Base-by-base conservation (phyloP, 345 rosid species). In the Turnera subulata region DNA sequence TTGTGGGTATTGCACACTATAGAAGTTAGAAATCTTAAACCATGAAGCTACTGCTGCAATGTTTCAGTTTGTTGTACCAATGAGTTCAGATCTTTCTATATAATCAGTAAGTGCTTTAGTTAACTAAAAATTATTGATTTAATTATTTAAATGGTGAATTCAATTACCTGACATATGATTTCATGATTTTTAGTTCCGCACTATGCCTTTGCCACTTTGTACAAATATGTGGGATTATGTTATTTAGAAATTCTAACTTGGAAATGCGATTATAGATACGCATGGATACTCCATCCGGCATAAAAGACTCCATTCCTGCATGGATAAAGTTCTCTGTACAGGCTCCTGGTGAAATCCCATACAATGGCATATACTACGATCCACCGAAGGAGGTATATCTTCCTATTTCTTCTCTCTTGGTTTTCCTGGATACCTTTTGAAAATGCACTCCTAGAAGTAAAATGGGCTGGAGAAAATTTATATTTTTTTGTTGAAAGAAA, bases 301-400 rank as follows among this genome's bases (percentile, higher is more conserved):
- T 86, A 37, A 93, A 93, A 72, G 97, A 89, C 66, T 89, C 99
- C 33, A 86, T 93, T 78, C 99, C 99, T 66, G 99, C 99, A 69
- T 93, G 99, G 99, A 89, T 93, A 60, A 89, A 86, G 77, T 93
- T 82, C 74, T 81, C 96, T 66, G 96, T 93, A 46, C 99, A 93
- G 71, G 78, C 89, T 59, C 94, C 91, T 0, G 94, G 96, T 63
- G 99, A 86, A 78, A 89, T 93, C 56, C 96, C 99, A 44, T 93
- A 82, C 73, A 77, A 78, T 73, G 99, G 99, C 56, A 80, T 93
- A 61, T 93, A 89, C 80, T 93, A 93, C 66, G 99, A 93, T 73
- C 97, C 97, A 45, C 88, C 90, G 24, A 83, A 81, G 68, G 91
- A 89, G 95, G 99, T 89, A 76, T 29, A 29, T 29, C 8, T 29